Evolutionary conservation across 352 stramenopile species (phyloP), one percentile per base, ranked within the genome.

Genomic region (Phytophthora hibernalis): DNA sequence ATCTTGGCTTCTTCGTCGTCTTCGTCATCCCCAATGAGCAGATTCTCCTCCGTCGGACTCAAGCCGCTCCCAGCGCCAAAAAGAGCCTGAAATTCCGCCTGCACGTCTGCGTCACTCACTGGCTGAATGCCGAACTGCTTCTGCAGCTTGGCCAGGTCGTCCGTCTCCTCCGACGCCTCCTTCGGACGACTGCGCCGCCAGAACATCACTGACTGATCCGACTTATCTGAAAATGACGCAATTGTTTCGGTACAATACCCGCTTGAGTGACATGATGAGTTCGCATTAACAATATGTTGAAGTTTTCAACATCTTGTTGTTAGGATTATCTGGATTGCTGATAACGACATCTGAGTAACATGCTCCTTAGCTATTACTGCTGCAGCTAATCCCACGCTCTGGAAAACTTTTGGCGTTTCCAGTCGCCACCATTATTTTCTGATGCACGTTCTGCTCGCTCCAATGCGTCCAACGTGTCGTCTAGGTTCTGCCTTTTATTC

Each of bases 41-140:
- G 54, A 50, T 70, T 56, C 65, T 92, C 80, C n/a, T 80, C 65
- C 30, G 61, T 77, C 16, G 76, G 79, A 74, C 81, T 90, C 28
- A 78, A 54, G 26, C 59, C 50, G 13, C 48, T 54, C 5, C 31
- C 44, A 21, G 51, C 70, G 13, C 72, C 75, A 33, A 93, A 72
- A 16, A 95, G 74, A 67, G 72, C 64, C 50, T 77, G 68, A 22
- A 93, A 80, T 43, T 95, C 87, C 37, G 60, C 71, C 63, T 92
- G 70, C 18, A 95, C 82, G 45, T 95, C 83, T 42, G 78, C 80
- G 56, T 93, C 84, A 20, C 61, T 84, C 49, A 92, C 72, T 30
- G 81, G 72, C 31, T 79, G 83, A 68, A 95, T 93, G 5, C 87
- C 84, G 54, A 95, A 91, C 74, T 93, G 80, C 15, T 80, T 76